Percentiles rank a stretch among this genome's conserved stretches.
These are phyloP conservation scores for Heterobasidion occidentale DNA, from an alignment of 1,284 basidiomycete species.

Conservation along the genomic window DNA sequence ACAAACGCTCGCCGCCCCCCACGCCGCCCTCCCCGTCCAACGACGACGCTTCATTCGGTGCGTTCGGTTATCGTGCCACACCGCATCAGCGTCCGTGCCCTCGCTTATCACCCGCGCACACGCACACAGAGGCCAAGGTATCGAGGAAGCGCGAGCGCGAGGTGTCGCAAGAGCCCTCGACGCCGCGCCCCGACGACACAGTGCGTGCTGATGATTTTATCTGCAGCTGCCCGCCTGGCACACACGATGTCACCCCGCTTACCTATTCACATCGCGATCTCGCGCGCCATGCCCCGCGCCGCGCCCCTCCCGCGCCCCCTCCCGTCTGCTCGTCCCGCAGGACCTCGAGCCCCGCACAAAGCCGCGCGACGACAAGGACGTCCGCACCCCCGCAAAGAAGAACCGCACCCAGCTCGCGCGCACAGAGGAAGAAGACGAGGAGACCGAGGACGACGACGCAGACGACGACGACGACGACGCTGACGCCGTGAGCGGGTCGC, in stretches of 20 bases:
- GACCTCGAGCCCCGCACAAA: too few relatives aligned
- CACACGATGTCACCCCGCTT: too few relatives aligned
- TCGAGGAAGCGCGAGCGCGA: slow-evolving; percentile 64
- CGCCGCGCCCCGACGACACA: slow-evolving; percentile 29
- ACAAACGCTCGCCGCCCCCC: too few relatives aligned
- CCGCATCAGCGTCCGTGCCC: too few relatives aligned
- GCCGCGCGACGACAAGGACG: slow-evolving; percentile 28
- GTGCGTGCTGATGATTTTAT: slow-evolving; percentile 10
- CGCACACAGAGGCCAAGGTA: slow-evolving; percentile 9
- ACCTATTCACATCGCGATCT: background rate
- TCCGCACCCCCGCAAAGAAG: slow-evolving; percentile 60
- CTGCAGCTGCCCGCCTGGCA: background rate
- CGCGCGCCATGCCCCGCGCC: too few relatives aligned
- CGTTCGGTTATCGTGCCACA: too few relatives aligned
- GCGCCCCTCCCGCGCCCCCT: too few relatives aligned
- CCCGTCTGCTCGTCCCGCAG: too few relatives aligned
- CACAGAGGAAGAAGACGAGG: slow-evolving; percentile 48
- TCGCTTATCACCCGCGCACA: too few relatives aligned
- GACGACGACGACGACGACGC: slow-evolving; percentile 3
- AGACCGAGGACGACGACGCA: slow-evolving; percentile 21
- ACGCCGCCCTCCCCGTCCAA: too few relatives aligned
- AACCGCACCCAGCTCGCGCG: slow-evolving; percentile 54
- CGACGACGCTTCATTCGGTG: too few relatives aligned
- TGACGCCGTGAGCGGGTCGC: slow-evolving; percentile 40
- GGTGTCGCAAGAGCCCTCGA: slow-evolving; percentile 60